Conservation (phyloP, 495 filamentous ascomycete species). For the Lepraria neglecta region DNA sequence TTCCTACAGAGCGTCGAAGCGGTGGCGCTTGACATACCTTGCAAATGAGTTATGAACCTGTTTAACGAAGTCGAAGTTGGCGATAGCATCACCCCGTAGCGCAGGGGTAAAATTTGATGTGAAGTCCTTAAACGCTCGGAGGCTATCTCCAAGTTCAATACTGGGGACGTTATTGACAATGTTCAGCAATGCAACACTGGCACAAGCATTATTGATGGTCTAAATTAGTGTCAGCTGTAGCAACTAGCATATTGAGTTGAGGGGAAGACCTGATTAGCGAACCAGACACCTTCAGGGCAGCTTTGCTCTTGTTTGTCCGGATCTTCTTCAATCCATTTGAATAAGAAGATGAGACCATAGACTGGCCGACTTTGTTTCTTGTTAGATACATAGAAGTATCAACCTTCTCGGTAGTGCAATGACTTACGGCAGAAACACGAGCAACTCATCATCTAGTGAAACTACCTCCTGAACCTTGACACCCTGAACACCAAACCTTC, state of each 20-base stretch:
- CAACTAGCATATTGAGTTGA: not conserved
- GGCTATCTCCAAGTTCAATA: conserved; percentile 58
- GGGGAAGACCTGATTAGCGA: conserved; percentile 72
- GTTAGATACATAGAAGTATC: not conserved
- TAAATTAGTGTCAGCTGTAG: conserved; percentile 28
- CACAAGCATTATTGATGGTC: conserved; percentile 78
- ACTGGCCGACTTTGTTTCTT: conserved; percentile 52
- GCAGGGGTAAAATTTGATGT: conserved; percentile 62
- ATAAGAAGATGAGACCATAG: conserved; percentile 79
- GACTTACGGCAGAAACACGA: conserved; percentile 58
- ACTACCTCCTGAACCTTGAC: conserved; percentile 77
- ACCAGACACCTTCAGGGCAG: conserved; percentile 75
- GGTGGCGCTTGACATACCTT: conserved; percentile 44
- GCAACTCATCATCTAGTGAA: conserved; percentile 59
- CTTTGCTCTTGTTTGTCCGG: conserved; percentile 48
- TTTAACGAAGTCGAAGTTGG: conserved; percentile 69
- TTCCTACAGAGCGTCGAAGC: too few species aligned
- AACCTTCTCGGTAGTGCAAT: not conserved
- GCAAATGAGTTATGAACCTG: conserved; percentile 81
- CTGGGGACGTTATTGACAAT: conserved; percentile 76
- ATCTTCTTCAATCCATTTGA: conserved; percentile 60
- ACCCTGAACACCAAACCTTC: conserved; percentile 64
- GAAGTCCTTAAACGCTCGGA: conserved; percentile 63
- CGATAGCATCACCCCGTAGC: conserved; percentile 66
- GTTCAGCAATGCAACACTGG: conserved; percentile 80